Percentiles rank a stretch among this genome's conserved stretches.
phyloP scores from a whole-genome alignment of 2,329 filamentous ascomycete genomes.

The Scedosporium minutisporum region DNA sequence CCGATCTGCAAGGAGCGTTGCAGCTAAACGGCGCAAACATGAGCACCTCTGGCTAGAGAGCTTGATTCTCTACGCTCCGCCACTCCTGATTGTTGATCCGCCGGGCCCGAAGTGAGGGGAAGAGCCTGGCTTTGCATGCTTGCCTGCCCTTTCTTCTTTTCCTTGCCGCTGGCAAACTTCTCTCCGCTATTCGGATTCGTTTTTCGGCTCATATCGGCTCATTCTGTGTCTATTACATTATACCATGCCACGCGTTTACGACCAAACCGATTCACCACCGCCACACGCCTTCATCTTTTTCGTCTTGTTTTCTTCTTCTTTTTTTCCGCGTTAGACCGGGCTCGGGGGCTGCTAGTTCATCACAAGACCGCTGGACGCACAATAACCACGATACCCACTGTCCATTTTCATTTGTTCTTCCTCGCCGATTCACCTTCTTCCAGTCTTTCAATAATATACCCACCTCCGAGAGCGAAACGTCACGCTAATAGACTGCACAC shows the following conservation, averaged over 20 bases:
- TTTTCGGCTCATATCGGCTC: not conserved
- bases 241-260: not conserved
- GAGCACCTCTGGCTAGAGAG: not conserved
- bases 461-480: no score
- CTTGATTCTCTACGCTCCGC: not conserved
- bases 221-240: not conserved
- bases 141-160: not conserved
- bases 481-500: no score
- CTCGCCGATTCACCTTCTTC: not conserved
- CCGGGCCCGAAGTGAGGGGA: no score
- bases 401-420: not conserved
- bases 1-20: constrained; percentile 33
- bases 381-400: not conserved
- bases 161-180: not conserved
- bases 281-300: not conserved
- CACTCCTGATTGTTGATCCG: not conserved
- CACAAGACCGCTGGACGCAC: not conserved
- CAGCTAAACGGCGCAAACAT: constrained; percentile 15
- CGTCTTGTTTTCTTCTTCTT: not conserved
- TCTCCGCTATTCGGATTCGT: not conserved
- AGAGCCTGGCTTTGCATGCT: not conserved
- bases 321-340: not conserved
- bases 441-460: no score
- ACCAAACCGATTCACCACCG: not conserved
- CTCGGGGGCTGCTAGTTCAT: not conserved